phyloP scores from a whole-genome alignment of 495 filamentous ascomycete genomes.

The Letharia columbiana region DNA sequence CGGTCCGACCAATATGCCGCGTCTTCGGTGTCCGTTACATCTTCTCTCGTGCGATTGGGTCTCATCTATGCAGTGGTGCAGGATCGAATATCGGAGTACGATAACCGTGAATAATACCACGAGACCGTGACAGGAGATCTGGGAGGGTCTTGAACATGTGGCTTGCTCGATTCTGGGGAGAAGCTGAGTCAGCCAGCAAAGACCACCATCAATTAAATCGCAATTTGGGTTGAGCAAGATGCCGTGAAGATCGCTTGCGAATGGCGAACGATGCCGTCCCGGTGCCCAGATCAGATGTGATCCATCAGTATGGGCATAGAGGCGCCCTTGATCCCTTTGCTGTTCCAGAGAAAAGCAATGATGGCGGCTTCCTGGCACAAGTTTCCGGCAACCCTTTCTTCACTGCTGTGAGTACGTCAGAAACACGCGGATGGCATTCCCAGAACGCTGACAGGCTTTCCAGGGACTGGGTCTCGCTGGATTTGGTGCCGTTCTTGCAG shows the following conservation, averaged over 20 bases:
- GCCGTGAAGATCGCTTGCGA: conserved; percentile 14
- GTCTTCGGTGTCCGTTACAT: neutral
- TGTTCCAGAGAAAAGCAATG: conserved; percentile 6
- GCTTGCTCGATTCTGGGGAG: neutral
- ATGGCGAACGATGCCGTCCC: conserved; percentile 17
- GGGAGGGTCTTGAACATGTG: neutral
- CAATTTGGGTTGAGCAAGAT: conserved; percentile 11
- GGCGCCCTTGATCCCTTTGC: conserved; percentile 6
- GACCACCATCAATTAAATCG: too few relatives aligned
- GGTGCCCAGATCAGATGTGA: conserved; percentile 5
- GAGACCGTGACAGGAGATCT: too few relatives aligned
- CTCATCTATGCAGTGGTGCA: too few relatives aligned
- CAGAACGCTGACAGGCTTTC: conserved; percentile 10
- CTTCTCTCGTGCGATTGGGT: neutral
- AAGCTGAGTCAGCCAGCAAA: neutral
- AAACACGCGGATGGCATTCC: neutral
- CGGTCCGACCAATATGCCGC: neutral
- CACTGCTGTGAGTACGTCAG: conserved; percentile 44
- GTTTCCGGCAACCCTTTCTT: conserved; percentile 61
- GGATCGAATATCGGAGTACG: too few relatives aligned
- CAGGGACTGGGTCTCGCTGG: conserved; percentile 80
- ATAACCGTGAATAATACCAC: too few relatives aligned
- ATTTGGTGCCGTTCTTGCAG: conserved; percentile 65
- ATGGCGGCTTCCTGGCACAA: conserved; percentile 42
- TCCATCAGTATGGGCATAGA: conserved; percentile 10